Base-by-base conservation (phyloP, 2,329 filamentous ascomycete genomes). In the Diaporthe ampelina region DNA sequence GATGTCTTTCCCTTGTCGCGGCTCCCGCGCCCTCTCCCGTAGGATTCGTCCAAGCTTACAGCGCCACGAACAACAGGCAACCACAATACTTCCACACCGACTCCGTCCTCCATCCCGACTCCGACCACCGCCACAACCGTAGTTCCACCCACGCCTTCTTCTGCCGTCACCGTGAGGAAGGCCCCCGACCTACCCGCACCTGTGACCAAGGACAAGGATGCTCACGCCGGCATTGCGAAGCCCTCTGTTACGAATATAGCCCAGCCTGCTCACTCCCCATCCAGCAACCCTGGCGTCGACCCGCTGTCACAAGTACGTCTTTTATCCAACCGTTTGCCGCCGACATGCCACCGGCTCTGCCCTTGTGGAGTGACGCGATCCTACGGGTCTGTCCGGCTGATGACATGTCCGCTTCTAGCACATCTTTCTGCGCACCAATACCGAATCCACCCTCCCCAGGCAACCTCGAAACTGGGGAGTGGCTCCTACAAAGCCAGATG, bases 341-440 rank as follows among this genome's bases (percentile, higher is more conserved):
- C 45, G 29, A 24, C 29, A 24, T 15, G 35, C 2, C 3, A 26
- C 45, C 21, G 43, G 21, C 48, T 45, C 32, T 37, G 63, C 45
- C 15, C 63, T 35, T 17, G 63, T 67, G 45, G 63, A 52, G 29
- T 17, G 29, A 32, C 26, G 19, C 32, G 35, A 35, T 43, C 37
- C n/a, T 69, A 32, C 29, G 52, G 32, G 43, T 37, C 43, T n/a
- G n/a, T 56, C 48, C 21, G 5, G 68, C 75, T 76, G 58, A 77
- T 73, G 37, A 56, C 13, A 40, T 37, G 29, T 32, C 11, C 26
- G 54, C 17, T 29, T 69, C 29, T 74, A 91, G 89, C 90, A 92
- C 79, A 92, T 92, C 59, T 85, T 94, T 70, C 88, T 91, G 79
- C 90, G 93, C 78, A 93, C 92, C 71, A 93, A 91, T 79, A 92